These are phyloP conservation scores for Aquanectria penicillioides DNA, from an alignment of 2,329 filamentous ascomycete genomes.

Conservation along the genomic window DNA sequence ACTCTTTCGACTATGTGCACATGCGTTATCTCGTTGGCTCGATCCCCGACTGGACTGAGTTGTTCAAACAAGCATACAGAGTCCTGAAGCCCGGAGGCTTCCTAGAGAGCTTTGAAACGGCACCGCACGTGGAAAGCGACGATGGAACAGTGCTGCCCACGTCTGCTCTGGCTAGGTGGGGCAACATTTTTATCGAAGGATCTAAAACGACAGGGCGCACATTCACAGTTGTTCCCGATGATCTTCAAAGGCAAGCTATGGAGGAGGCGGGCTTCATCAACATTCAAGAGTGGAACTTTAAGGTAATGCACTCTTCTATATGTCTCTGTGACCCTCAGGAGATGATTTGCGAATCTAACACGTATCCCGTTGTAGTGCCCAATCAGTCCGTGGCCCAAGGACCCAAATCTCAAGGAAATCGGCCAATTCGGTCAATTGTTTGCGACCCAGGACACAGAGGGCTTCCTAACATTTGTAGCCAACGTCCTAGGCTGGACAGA, in stretches of 20 bases:
- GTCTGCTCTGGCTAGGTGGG: slow-evolving; percentile 35
- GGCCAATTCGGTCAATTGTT: slow-evolving; percentile 35
- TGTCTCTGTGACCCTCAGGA: neutral
- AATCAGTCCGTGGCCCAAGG: slow-evolving; percentile 31
- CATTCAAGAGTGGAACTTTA: slow-evolving; percentile 33
- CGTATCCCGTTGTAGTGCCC: slow-evolving; percentile 8
- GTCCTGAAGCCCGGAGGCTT: slow-evolving; percentile 64
- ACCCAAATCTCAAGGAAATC: slow-evolving; percentile 31
- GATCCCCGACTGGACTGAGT: slow-evolving; percentile 61
- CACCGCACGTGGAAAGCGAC: slow-evolving; percentile 34
- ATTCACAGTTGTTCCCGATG: slow-evolving; percentile 34
- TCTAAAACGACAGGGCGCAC: slow-evolving; percentile 37
- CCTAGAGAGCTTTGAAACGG: slow-evolving; percentile 40
- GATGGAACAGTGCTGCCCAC: slow-evolving; percentile 39
- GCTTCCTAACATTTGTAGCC: slow-evolving; percentile 10
- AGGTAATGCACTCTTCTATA: slow-evolving; percentile 10
- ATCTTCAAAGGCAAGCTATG: slow-evolving; percentile 29
- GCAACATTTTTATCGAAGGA: slow-evolving; percentile 30
- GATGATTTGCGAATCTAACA: neutral
- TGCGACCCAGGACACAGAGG: slow-evolving; percentile 21
- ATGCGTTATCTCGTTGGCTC: slow-evolving; percentile 63
- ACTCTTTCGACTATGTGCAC: slow-evolving; percentile 67
- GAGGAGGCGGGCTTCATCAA: slow-evolving; percentile 39
- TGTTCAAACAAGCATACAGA: slow-evolving; percentile 59
- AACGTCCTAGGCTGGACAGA: slow-evolving; percentile 44